Evolutionary conservation across 768 basidiomycete genomes (phyloP), one percentile per base, ranked within the genome.

Genomic region (Phaeolepiota aurea): DNA sequence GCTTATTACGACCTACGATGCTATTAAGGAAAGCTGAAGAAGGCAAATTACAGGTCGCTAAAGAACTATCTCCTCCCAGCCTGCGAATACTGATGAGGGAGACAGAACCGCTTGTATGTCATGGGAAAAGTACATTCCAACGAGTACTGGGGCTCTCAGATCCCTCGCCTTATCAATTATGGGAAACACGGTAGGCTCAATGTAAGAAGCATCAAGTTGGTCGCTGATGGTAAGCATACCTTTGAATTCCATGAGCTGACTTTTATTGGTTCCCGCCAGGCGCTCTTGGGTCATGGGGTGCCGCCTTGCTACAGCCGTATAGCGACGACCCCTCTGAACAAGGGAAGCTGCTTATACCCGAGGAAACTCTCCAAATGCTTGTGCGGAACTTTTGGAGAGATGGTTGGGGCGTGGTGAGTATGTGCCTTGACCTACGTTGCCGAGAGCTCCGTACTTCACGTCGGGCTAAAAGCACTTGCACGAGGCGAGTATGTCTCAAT

Each of bases 221-320:
- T 80, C 52, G 65, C 77, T 0, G 93, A 97, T 53, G 92, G 86
- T 77, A 44, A 20, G 59, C 41, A 1, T 16, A 3, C 30, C 11
- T n/a, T 35, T 35, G 18, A 7, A 14, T 19, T 35, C 9, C 7
- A 5, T 32, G 13, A 12, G 2, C n/a, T 37, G 33, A 5, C 33
- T 14, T 12, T 10, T 7, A 35, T 35, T 7, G 1, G 13, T 16
- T 20, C 44, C 11, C 10, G 20, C 7, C 33, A 84, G 83, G 92
- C 31, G 93, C 93, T 0, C 72, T 98, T 3, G 90, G 94, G 0
- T 88, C 86, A 1, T 88, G 87, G 71, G 93, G 94, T 4, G 92
- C 94, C 0, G 92, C 94, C 0, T 13, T 41, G 13, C 20, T 35
- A 13, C 72, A 82, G 37, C 87, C 90, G 13, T 98, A 96, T 55